A percentile compares a stretch with the other conserved stretches of the same genome.
Evolutionary conservation across 495 filamentous ascomycete species (phyloP).

Genomic region (Aspergillus sclerotiicarbonarius): DNA sequence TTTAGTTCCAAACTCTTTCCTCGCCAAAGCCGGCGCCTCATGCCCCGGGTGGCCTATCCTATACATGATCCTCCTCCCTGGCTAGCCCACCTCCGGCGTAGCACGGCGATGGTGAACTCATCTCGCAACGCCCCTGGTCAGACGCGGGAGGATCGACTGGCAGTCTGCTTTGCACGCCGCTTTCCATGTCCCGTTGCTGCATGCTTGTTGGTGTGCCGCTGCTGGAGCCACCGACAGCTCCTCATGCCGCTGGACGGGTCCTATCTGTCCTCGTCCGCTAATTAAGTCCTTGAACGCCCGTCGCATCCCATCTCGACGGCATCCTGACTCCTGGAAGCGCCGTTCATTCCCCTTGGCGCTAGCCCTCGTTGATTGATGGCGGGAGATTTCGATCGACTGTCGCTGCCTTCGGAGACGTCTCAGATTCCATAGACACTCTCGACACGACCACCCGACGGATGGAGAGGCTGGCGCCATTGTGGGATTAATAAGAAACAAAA

Average conservation of each 20-base stretch:
- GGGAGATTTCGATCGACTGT: slow-evolving; percentile 38
- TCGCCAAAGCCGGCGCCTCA: neutral
- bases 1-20: slow-evolving; percentile 12
- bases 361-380: slow-evolving; percentile 36
- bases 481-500: slow-evolving; percentile 3
- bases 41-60: neutral
- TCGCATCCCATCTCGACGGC: slow-evolving; percentile 12
- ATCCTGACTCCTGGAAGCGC: slow-evolving; percentile 21
- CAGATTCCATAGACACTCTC: slow-evolving; percentile 5
- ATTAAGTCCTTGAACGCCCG: slow-evolving; percentile 25
- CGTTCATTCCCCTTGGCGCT: slow-evolving; percentile 22
- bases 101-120: neutral
- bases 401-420: slow-evolving; percentile 19
- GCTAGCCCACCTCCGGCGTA: neutral
- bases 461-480: slow-evolving; percentile 10
- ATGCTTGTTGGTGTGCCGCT: slow-evolving; percentile 38
- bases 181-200: slow-evolving; percentile 22
- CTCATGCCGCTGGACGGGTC: slow-evolving; percentile 18
- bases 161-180: slow-evolving; percentile 25
- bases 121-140: slow-evolving; percentile 11
- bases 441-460: slow-evolving; percentile 12
- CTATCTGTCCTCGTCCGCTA: slow-evolving; percentile 37
- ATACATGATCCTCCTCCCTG: neutral
- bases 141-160: slow-evolving; percentile 19
- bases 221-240: slow-evolving; percentile 23